Percentiles rank a stretch among this genome's conserved stretches.
Conservation (phyloP, 2,329 filamentous ascomycete species). For the Bisporella sp. region DNA sequence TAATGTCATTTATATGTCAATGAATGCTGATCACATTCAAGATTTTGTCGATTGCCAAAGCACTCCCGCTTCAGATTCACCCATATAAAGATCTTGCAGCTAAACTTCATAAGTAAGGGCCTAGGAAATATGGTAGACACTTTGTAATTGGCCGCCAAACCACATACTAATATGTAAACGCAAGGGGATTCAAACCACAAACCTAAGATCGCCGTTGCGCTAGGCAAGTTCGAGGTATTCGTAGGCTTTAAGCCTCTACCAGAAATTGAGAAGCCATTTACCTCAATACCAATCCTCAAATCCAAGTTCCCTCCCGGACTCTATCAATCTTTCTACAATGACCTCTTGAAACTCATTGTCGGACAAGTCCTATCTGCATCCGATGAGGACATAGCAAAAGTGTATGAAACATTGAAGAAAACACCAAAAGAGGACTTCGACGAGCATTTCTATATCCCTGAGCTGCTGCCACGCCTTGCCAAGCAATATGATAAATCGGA, state of each 20-base stretch:
- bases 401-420: constrained; percentile 43
- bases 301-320: constrained; percentile 13
- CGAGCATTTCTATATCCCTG: constrained; percentile 48
- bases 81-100: constrained; percentile 62
- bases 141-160: too few relatives aligned
- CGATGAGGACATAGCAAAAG: constrained; percentile 35
- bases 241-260: constrained; percentile 64
- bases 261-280: constrained; percentile 52
- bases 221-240: constrained; percentile 68
- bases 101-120: constrained; percentile 56
- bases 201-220: constrained; percentile 69
- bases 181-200: constrained; percentile 50
- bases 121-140: constrained; percentile 52
- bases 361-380: constrained; percentile 34
- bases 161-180: too few relatives aligned
- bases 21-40: constrained; percentile 15
- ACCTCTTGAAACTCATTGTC: constrained; percentile 47
- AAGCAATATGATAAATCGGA: constrained; percentile 58
- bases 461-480: constrained; percentile 57
- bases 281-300: constrained; percentile 15
- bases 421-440: constrained; percentile 42
- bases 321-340: constrained; percentile 45
- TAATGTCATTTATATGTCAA: constrained; percentile 2
- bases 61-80: constrained; percentile 68
- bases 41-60: constrained; percentile 69